Conservation (phyloP, 805 yeast species). For the Myxozyma geophila region DNA sequence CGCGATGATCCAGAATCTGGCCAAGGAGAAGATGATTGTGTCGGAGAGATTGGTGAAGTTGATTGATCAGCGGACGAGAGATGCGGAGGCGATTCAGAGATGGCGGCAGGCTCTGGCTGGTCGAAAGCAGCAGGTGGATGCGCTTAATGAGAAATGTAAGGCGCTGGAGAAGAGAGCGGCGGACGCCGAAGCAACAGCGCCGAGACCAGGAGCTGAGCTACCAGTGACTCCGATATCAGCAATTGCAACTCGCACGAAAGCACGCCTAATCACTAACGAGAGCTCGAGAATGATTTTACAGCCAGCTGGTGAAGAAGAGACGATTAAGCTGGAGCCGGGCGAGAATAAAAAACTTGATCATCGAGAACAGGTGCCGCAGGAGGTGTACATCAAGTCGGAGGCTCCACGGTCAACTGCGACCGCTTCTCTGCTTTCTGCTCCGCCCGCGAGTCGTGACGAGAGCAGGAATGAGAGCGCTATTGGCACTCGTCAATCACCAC, state of each 20-base stretch:
- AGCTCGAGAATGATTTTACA: not conserved
- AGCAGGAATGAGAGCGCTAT: no score
- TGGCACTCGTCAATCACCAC: no score
- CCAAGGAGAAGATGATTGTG: not conserved
- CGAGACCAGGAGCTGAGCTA: not conserved
- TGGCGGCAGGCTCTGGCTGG: slow-evolving; percentile 1
- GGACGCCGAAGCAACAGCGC: not conserved
- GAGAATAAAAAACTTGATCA: no score
- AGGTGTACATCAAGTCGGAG: not conserved
- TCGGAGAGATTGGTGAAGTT: not conserved
- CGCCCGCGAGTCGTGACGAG: no score
- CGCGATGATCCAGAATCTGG: not conserved
- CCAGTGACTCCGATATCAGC: slow-evolving; percentile 1
- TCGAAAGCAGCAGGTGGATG: not conserved
- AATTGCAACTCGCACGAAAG: not conserved
- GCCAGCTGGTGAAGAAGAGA: not conserved
- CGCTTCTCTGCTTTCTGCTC: no score
- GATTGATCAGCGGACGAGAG: slow-evolving; percentile 3
- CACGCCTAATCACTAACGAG: not conserved
- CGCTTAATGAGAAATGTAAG: not conserved
- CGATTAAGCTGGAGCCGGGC: not conserved
- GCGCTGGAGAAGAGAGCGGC: not conserved
- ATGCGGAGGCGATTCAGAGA: slow-evolving; percentile 7
- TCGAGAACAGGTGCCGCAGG: no score
- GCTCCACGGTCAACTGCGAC: not conserved